A percentile compares a stretch with the other conserved stretches of the same genome.
Conservation (phyloP, 2,329 filamentous ascomycete species). For the Sporothrix inflata region DNA sequence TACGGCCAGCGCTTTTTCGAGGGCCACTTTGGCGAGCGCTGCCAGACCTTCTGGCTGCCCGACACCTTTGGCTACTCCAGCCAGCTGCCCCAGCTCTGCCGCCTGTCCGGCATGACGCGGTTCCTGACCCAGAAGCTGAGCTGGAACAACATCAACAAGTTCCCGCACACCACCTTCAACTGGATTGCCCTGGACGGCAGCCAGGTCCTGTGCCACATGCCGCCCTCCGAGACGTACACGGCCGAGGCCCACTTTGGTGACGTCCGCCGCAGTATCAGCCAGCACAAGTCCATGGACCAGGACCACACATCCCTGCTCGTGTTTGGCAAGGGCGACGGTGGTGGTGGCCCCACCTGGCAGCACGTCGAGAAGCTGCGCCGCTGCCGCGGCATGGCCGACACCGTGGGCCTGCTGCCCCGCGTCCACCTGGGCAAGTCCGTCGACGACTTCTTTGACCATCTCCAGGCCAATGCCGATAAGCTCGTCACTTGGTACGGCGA, state of each 20-base stretch:
- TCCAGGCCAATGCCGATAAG: conserved; percentile 77
- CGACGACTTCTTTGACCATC: conserved; percentile 87
- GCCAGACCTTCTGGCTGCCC: conserved; percentile 93
- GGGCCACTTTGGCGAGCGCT: conserved; percentile 85
- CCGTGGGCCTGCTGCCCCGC: conserved; percentile 67
- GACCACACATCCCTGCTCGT: conserved; percentile 88
- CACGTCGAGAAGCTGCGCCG: conserved; percentile 93
- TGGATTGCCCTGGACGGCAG: conserved; percentile 96
- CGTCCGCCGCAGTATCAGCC: conserved; percentile 81
- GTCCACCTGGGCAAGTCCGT: conserved; percentile 88
- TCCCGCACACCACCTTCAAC: conserved; percentile 98
- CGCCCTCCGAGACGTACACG: conserved; percentile 93
- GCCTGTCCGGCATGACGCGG: conserved; percentile 90
- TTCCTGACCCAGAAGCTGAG: conserved; percentile 99
- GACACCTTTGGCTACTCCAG: conserved; percentile 98
- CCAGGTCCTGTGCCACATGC: conserved; percentile 97
- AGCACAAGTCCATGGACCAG: conserved; percentile 95
- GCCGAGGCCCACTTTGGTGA: conserved; percentile 94
- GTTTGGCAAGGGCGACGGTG: conserved; percentile 95
- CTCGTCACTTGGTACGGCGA: conserved; percentile 98
- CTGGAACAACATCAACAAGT: conserved; percentile 99
- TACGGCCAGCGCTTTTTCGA: conserved; percentile 97
- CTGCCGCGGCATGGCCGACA: conserved; percentile 89
- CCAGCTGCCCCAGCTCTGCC: conserved; percentile 90
- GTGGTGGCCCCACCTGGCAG: conserved; percentile 90